phyloP scores from a whole-genome alignment of 1,284 basidiomycete species.

The Wolfiporia cocos region DNA sequence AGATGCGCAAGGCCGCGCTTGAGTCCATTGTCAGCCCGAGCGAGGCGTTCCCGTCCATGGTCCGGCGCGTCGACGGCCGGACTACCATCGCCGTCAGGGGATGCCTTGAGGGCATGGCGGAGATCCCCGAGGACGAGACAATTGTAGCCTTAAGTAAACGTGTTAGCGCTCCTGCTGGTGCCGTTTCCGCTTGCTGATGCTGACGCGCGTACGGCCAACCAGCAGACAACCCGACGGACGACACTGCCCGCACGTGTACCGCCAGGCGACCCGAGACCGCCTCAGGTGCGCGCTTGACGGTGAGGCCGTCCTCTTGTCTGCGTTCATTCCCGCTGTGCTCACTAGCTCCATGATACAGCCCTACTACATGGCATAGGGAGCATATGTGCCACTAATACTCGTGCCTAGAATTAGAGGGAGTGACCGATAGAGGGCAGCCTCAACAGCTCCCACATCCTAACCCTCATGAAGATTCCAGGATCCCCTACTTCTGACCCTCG shows the following conservation, averaged over 20 bases:
- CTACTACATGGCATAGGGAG: no score
- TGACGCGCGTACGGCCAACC: constrained; percentile 35
- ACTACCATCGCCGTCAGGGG: constrained; percentile 59
- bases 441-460: no score
- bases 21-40: constrained; percentile 76
- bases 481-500: no score
- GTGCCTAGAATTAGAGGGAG: no score
- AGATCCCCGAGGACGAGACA: constrained; percentile 57
- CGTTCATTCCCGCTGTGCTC: constrained; percentile 82
- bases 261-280: constrained; percentile 74
- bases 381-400: no score
- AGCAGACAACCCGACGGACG: constrained; percentile 64
- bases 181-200: background rate
- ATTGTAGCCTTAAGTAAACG: constrained; percentile 68
- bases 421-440: no score
- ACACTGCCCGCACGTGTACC: constrained; percentile 71
- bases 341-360: no score
- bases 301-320: constrained; percentile 60
- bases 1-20: constrained; percentile 56
- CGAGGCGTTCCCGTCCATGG: constrained; percentile 63
- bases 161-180: constrained; percentile 44
- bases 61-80: constrained; percentile 63
- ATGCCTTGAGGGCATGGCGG: constrained; percentile 77
- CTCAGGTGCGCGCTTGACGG: constrained; percentile 73
- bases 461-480: no score